phyloP scores from a whole-genome alignment of 805 yeast species.

The Grigorovia humatica region DNA sequence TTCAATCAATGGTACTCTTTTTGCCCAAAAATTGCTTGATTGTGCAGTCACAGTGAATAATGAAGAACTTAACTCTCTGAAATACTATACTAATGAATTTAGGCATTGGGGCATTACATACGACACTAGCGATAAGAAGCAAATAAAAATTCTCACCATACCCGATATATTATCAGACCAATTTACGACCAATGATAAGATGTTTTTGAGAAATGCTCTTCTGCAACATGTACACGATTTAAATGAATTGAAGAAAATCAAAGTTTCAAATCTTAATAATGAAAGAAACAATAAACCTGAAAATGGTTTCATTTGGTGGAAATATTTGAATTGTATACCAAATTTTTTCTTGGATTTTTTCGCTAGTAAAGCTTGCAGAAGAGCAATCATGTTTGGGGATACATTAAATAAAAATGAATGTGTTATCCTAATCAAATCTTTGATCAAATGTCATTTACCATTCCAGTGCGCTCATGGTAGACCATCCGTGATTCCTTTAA shows the following conservation, averaged over 20 bases:
- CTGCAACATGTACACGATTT: constrained; percentile 38
- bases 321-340: constrained; percentile 37
- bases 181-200: constrained; percentile 17
- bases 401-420: constrained; percentile 36
- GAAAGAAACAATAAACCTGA: background rate
- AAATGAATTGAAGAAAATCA: constrained; percentile 19
- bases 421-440: constrained; percentile 30
- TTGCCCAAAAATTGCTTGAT: constrained; percentile 6
- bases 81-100: constrained; percentile 24
- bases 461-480: constrained; percentile 84
- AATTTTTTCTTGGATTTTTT: constrained; percentile 38
- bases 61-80: constrained; percentile 29
- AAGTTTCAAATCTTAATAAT: constrained; percentile 1
- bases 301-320: constrained; percentile 30
- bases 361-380: constrained; percentile 55
- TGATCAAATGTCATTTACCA: constrained; percentile 47
- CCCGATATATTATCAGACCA: constrained; percentile 36
- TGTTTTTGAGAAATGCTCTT: constrained; percentile 30
- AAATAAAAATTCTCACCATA: constrained; percentile 21
- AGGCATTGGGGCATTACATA: constrained; percentile 37
- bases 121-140: background rate
- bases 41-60: constrained; percentile 13
- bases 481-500: constrained; percentile 55
- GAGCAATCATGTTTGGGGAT: constrained; percentile 66
- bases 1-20: constrained; percentile 17